Evolutionary conservation across 371 early-diverging fungal genomes (phyloP).

Genomic region (Circinella umbellata): DNA sequence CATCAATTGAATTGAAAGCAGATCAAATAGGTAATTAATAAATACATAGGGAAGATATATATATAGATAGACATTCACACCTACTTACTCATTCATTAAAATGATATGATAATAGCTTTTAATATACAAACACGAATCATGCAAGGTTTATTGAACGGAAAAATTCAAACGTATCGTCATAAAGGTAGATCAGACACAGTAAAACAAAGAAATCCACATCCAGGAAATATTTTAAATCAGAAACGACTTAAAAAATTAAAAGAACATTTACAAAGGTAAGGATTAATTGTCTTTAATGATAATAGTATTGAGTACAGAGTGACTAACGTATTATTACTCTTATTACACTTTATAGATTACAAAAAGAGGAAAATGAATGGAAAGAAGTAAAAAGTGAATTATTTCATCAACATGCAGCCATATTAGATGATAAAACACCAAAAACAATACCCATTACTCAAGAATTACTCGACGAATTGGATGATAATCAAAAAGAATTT

Average conservation of each 20-base stretch:
- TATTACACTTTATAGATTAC: background rate
- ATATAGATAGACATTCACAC: no score
- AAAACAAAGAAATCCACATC: conserved; percentile 1
- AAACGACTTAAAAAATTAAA: background rate
- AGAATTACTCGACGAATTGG: background rate
- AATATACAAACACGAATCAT: background rate
- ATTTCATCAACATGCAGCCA: background rate
- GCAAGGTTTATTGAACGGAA: background rate
- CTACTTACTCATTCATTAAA: background rate
- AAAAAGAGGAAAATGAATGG: background rate
- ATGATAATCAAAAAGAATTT: conserved; percentile 5
- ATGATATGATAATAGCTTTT: background rate
- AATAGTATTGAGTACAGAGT: background rate
- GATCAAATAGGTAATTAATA: background rate
- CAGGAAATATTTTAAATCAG: background rate
- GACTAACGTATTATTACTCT: no score
- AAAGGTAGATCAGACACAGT: background rate
- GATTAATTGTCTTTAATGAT: no score
- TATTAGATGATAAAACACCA: background rate
- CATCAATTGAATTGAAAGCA: background rate
- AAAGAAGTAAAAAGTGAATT: background rate
- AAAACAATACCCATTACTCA: background rate
- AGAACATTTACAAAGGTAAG: background rate
- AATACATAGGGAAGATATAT: no score
- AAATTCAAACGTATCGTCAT: background rate